phyloP scores from a whole-genome alignment of 805 yeast species.

The Metschnikowia peoriensis region DNA sequence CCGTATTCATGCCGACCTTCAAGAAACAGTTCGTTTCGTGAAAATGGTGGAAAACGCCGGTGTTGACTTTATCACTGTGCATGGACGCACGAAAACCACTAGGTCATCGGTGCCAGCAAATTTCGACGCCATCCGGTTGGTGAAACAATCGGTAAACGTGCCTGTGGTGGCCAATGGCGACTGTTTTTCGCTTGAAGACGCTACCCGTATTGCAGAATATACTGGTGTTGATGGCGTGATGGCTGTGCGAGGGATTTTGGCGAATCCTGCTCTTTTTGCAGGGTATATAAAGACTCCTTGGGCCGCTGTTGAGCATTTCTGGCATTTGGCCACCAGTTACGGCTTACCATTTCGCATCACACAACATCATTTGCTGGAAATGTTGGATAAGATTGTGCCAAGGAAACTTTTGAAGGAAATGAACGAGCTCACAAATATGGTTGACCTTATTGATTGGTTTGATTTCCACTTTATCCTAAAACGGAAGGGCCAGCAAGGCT shows the following conservation, averaged over 20 bases:
- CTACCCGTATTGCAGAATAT: conserved; percentile 52
- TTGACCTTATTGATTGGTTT: conserved; percentile 79
- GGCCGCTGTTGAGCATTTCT: conserved; percentile 82
- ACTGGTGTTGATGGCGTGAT: conserved; percentile 91
- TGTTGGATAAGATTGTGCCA: conserved; percentile 60
- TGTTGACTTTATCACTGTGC: conserved; percentile 91
- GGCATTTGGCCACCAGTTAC: conserved; percentile 73
- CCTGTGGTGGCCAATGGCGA: conserved; percentile 99
- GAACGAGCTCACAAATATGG: conserved; percentile 57
- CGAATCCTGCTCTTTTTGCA: conserved; percentile 85
- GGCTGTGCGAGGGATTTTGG: conserved; percentile 88
- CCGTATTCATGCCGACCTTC: conserved; percentile 74
- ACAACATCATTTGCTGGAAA: conserved; percentile 86
- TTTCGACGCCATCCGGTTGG: conserved; percentile 70
- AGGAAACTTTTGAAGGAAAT: conserved; percentile 44
- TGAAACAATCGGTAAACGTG: conserved; percentile 53
- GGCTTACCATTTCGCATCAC: conserved; percentile 82
- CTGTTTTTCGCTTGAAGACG: conserved; percentile 68
- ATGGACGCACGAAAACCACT: conserved; percentile 85
- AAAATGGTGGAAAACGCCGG: conserved; percentile 78
- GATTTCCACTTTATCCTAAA: conserved; percentile 66
- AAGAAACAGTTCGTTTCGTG: conserved; percentile 73
- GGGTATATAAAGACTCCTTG: conserved; percentile 79
- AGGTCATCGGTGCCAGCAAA: conserved; percentile 83
- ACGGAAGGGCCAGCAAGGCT: conserved; percentile 67